Evolutionary conservation across 2,329 filamentous ascomycete species (phyloP).

Genomic region (Colletotrichum siamense): DNA sequence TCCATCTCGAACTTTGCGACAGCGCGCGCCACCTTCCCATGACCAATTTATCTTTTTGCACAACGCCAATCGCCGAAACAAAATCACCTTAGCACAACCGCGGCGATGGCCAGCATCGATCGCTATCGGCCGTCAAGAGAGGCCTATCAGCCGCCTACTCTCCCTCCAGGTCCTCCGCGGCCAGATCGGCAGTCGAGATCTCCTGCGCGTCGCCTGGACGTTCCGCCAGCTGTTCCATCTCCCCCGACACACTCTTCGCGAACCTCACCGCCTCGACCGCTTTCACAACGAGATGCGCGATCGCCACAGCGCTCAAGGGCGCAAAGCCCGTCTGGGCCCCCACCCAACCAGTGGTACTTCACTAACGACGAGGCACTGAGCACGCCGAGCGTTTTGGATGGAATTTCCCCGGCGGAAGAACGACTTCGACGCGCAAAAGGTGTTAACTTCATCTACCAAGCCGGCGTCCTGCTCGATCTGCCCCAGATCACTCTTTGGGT

Average conservation of each 20-base stretch:
- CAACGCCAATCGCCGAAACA: background rate
- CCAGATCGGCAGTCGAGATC: constrained; percentile 55
- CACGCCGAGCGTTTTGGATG: constrained; percentile 85
- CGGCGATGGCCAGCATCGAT: constrained; percentile 64
- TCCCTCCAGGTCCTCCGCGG: constrained; percentile 40
- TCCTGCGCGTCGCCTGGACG: constrained; percentile 55
- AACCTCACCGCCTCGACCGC: constrained; percentile 59
- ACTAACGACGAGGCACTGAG: constrained; percentile 81
- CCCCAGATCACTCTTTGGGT: constrained; percentile 93
- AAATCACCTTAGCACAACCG: background rate
- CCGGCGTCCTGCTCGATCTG: constrained; percentile 89
- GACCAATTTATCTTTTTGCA: background rate
- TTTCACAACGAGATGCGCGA: constrained; percentile 45
- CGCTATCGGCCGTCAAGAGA: constrained; percentile 63
- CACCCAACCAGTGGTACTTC: constrained; percentile 83
- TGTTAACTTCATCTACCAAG: constrained; percentile 95
- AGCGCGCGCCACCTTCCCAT: constrained; percentile 1
- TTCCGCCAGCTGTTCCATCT: constrained; percentile 67
- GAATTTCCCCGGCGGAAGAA: constrained; percentile 79
- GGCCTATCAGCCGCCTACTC: constrained; percentile 59
- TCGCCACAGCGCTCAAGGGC: constrained; percentile 40
- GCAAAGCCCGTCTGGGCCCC: constrained; percentile 30
- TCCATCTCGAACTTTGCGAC: constrained; percentile 8
- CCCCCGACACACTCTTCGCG: constrained; percentile 62
- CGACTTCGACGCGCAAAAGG: constrained; percentile 84